Base-by-base conservation (phyloP, 352 stramenopile species). In the Globisporangium okanoganense region DNA sequence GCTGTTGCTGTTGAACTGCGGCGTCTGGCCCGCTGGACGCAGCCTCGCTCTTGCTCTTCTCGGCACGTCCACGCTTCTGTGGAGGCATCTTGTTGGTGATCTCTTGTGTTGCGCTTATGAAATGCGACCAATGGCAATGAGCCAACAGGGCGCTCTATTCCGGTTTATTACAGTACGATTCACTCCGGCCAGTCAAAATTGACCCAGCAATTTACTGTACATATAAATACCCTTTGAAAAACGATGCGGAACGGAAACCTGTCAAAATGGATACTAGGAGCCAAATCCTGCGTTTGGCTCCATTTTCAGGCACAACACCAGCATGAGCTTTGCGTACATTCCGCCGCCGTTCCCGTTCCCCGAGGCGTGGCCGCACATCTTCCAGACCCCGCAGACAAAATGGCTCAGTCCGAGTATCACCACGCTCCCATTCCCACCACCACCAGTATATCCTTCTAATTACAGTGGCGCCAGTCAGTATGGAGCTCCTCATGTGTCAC, bases 271-370 rank as follows among this genome's bases (percentile, higher is more conserved):
- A 53, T 38, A n/a, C 14, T 5, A 52, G 5, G n/a, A 35, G 13
- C 16, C 18, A 7, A n/a, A 43, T 43, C 36, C 8, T 3, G 2
- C 12, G 31, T 3, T 35, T 54, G 25, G 47, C 18, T 51, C 18
- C 20, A 57, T 47, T 33, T 27, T 22, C n/a, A 43, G 35, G n/a
- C 27, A 5, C n/a, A 54, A 8, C n/a, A n/a, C 22, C 7, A 52
- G 22, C 35, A 77, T 75, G 71, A 67, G 67, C 45, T 47, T 61
- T 40, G 24, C 10, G 45, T 82, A 76, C 60, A 83, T 92, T 53
- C 85, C 79, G 51, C 85, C 85, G 61, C 85, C 85, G 61, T 94
- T 82, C 69, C 85, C 85, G 64, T 91, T 94, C 63, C 81, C 80
- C 18, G 76, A 89, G 56, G 71, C 62, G 38, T 94, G 85, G 85